Evolutionary conservation across 2,329 filamentous ascomycete genomes (phyloP).

Genomic region (Penicillium sclerotigenum): DNA sequence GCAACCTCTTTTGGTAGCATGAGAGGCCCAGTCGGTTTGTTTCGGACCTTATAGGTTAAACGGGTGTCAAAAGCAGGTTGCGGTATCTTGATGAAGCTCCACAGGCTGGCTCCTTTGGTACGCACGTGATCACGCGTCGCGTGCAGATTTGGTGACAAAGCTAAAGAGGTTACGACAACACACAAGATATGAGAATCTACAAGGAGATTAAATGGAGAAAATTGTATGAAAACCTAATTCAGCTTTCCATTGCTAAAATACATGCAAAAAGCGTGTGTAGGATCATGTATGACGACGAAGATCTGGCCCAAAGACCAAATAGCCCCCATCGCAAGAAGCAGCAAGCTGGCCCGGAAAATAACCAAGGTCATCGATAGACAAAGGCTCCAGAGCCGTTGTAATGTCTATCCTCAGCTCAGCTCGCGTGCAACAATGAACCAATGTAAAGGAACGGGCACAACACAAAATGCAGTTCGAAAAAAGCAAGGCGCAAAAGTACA

Average conservation of each 20-base stretch:
- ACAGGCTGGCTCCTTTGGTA: slow-evolving; percentile 3
- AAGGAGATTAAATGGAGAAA: background rate
- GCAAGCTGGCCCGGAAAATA: background rate
- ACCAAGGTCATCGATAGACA: background rate
- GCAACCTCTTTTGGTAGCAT: slow-evolving; percentile 37
- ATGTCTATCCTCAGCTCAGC: background rate
- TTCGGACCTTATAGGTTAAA: background rate
- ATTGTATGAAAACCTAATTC: slow-evolving; percentile 9
- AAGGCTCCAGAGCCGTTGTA: background rate
- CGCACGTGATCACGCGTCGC: slow-evolving; percentile 23
- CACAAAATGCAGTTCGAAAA: slow-evolving; percentile 7
- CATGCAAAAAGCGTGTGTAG: slow-evolving; percentile 15
- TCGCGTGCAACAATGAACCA: background rate
- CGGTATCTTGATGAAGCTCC: slow-evolving; percentile 2
- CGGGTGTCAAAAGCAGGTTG: slow-evolving; percentile 1
- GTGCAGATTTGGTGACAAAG: background rate
- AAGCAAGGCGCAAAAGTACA: slow-evolving; percentile 14
- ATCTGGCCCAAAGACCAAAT: background rate
- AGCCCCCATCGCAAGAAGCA: background rate
- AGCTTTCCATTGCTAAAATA: slow-evolving; percentile 18
- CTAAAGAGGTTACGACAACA: background rate
- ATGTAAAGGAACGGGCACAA: background rate
- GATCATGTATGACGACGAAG: slow-evolving; percentile 1
- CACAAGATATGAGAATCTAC: background rate
- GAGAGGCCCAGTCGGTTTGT: background rate